phyloP scores from a whole-genome alignment of 2,329 filamentous ascomycete species.

The Calycina marina region DNA sequence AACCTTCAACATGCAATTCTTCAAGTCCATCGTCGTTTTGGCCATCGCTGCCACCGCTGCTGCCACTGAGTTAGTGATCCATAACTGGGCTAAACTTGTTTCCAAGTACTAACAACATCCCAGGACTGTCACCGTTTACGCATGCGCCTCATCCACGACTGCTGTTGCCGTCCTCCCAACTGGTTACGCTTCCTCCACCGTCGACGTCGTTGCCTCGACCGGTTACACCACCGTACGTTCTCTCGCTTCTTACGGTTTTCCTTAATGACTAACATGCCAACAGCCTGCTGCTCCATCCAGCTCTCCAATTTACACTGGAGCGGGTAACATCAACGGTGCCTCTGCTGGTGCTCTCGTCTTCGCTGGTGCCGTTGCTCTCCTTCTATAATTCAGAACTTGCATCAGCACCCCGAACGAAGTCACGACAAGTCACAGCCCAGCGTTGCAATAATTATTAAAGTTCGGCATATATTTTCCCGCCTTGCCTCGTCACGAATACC shows the following conservation, averaged over 20 bases:
- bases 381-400: slow-evolving; percentile 9
- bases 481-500: too few species aligned
- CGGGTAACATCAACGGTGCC: slow-evolving; percentile 16
- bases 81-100: not conserved
- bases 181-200: slow-evolving; percentile 10
- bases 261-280: not conserved
- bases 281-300: slow-evolving; percentile 11
- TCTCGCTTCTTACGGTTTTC: too few species aligned
- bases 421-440: too few species aligned
- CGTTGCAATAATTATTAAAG: too few species aligned
- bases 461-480: too few species aligned
- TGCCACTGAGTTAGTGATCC: slow-evolving; percentile 12
- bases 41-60: slow-evolving; percentile 18
- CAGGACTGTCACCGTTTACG: slow-evolving; percentile 20
- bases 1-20: slow-evolving; percentile 24
- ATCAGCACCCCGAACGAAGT: not conserved
- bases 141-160: slow-evolving; percentile 9
- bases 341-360: slow-evolving; percentile 21
- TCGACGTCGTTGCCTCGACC: slow-evolving; percentile 11
- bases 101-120: slow-evolving; percentile 5
- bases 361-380: slow-evolving; percentile 22
- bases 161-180: slow-evolving; percentile 4
- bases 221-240: slow-evolving; percentile 12
- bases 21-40: slow-evolving; percentile 15
- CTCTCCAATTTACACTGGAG: slow-evolving; percentile 19